Conservation (phyloP, 75 land plant genomes). For the Sequoiadendron giganteum region DNA sequence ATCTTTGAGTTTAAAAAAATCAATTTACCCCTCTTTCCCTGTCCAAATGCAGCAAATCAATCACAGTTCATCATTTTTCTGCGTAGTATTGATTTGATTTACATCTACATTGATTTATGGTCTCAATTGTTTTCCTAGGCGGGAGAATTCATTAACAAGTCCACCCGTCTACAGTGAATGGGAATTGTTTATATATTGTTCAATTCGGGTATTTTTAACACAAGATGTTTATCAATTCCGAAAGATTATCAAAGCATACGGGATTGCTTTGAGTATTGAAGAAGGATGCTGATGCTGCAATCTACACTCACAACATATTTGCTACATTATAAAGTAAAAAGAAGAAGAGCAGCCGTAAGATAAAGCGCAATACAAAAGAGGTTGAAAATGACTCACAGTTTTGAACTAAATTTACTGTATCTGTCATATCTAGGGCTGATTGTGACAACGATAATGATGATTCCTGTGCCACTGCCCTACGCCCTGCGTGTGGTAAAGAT, state of each 20-base stretch:
- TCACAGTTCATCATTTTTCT: not conserved
- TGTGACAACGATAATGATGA: constrained; percentile 44
- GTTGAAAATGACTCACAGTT: constrained; percentile 14
- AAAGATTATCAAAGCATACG: not conserved
- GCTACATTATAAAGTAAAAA: constrained; percentile 41
- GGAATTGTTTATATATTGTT: no score
- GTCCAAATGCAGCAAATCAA: not conserved
- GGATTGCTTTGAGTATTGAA: no score
- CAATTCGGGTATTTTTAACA: no score
- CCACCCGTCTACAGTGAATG: no score
- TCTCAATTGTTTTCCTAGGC: no score
- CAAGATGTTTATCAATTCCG: no score
- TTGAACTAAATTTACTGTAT: constrained; percentile 36
- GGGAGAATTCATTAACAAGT: no score
- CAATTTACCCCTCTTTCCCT: not conserved
- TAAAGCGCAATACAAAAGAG: constrained; percentile 15
- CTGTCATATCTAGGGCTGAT: constrained; percentile 45
- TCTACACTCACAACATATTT: constrained; percentile 44
- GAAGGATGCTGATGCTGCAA: constrained; percentile 36
- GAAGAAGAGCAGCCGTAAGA: constrained; percentile 27
- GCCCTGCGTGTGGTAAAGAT: constrained; percentile 15
- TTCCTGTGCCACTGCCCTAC: constrained; percentile 23
- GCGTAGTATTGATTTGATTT: no score
- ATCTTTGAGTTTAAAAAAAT: no score
- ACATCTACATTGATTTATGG: not conserved